These are phyloP conservation scores for Peronosclerospora sorghi DNA, from an alignment of 352 stramenopile species.

Conservation along the genomic window DNA sequence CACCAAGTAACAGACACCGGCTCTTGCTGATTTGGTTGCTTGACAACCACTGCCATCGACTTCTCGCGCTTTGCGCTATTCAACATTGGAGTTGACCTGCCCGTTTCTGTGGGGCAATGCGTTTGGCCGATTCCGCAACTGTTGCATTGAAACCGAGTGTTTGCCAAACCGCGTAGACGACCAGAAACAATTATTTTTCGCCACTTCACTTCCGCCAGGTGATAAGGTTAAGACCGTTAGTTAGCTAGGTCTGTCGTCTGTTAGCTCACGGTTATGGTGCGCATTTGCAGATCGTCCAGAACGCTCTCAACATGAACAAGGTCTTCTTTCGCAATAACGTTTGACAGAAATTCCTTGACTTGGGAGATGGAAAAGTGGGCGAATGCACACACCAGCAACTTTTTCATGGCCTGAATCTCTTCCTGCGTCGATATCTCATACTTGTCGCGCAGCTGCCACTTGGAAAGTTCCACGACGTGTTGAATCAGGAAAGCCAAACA, in stretches of 20 bases:
- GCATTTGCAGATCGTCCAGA: constrained; percentile 25
- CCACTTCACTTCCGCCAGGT: too few species aligned
- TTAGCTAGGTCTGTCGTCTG: too few species aligned
- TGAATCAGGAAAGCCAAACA: constrained; percentile 41
- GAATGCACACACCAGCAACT: constrained; percentile 29
- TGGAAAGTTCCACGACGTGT: constrained; percentile 34
- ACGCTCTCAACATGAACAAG: constrained; percentile 25
- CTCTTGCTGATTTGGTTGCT: constrained; percentile 60
- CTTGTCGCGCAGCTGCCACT: constrained; percentile 10
- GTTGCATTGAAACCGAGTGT: too few species aligned
- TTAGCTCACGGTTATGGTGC: too few species aligned
- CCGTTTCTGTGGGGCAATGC: too few species aligned
- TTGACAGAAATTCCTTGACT: constrained; percentile 34
- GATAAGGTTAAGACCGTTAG: too few species aligned
- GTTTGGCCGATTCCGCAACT: too few species aligned
- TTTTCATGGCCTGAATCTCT: constrained; percentile 31
- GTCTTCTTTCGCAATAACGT: constrained; percentile 31
- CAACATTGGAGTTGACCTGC: too few species aligned
- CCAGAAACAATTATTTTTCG: too few species aligned
- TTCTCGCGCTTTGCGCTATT: constrained; percentile 44
- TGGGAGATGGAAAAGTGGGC: constrained; percentile 25
- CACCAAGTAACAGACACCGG: constrained; percentile 62
- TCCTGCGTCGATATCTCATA: constrained; percentile 12
- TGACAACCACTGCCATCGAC: constrained; percentile 47
- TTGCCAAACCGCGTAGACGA: too few species aligned